Evolutionary conservation across 2,329 filamentous ascomycete species (phyloP).

Genomic region (Pseudogymnoascus sp.): DNA sequence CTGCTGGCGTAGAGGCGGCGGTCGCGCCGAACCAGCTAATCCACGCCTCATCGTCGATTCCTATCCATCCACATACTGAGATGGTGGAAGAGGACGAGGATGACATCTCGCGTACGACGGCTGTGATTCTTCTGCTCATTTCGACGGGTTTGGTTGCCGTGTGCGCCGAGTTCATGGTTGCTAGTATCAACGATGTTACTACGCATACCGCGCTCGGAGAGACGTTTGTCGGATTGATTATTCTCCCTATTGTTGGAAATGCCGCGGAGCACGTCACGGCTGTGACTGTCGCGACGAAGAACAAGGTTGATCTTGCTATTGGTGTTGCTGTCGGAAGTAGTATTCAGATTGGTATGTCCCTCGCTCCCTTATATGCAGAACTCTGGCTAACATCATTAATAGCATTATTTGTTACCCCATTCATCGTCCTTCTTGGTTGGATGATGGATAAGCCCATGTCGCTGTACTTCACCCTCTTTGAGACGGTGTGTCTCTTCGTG

Average conservation of each 20-base stretch:
- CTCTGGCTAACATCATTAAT: background rate
- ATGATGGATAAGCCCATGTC: conserved; percentile 60
- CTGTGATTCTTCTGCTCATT: conserved; percentile 53
- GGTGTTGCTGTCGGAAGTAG: conserved; percentile 63
- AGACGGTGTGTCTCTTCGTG: conserved; percentile 80
- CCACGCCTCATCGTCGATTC: background rate
- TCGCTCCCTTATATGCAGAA: background rate
- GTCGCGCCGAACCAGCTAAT: background rate
- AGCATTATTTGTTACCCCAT: conserved; percentile 59
- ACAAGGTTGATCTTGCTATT: conserved; percentile 70
- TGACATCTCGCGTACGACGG: conserved; percentile 46
- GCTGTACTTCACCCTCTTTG: conserved; percentile 80
- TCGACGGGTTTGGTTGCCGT: conserved; percentile 58
- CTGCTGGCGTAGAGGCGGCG: background rate
- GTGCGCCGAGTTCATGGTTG: conserved; percentile 64
- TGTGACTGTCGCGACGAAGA: conserved; percentile 62
- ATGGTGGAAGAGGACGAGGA: conserved; percentile 31
- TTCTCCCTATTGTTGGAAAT: conserved; percentile 66
- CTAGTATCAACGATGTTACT: conserved; percentile 57
- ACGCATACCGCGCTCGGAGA: conserved; percentile 48
- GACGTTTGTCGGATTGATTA: conserved; percentile 63
- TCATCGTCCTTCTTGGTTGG: conserved; percentile 67
- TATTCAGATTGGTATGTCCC: conserved; percentile 54
- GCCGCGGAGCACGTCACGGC: conserved; percentile 67
- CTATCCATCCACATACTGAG: background rate